Evolutionary conservation across 257 asterid genomes (phyloP).

Genomic region (Ballota nigra): DNA sequence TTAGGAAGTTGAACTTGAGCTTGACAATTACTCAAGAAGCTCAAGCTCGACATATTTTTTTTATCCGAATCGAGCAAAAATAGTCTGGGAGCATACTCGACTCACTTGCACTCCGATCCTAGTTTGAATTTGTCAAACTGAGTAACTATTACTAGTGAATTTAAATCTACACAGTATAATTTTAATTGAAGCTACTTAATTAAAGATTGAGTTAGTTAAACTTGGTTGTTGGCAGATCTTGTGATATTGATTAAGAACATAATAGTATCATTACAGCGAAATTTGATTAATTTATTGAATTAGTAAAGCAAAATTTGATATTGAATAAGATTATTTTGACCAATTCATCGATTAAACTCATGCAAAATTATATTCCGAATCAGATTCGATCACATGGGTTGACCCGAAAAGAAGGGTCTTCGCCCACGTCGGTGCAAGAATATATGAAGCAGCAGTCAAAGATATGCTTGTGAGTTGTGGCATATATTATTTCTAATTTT

Average conservation of each 20-base stretch:
- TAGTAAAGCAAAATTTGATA: neutral
- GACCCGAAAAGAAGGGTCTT: constrained; percentile 48
- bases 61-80: too few species aligned
- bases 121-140: too few species aligned
- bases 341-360: neutral
- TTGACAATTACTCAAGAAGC: too few species aligned
- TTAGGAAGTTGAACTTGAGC: too few species aligned
- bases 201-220: neutral
- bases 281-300: neutral
- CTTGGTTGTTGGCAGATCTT: neutral
- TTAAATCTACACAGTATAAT: neutral
- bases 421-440: constrained; percentile 31
- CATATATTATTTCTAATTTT: neutral
- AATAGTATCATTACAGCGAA: constrained; percentile 16
- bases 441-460: constrained; percentile 43
- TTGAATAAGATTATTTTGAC: neutral
- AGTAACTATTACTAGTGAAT: neutral
- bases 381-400: constrained; percentile 40
- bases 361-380: neutral
- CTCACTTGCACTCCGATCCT: too few species aligned
- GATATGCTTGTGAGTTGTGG: constrained; percentile 25
- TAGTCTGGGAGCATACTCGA: too few species aligned
- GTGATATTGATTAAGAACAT: neutral
- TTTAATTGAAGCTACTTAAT: neutral
- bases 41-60: too few species aligned